phyloP scores from a whole-genome alignment of 106 monocot species.

The Dioscorea alata region DNA sequence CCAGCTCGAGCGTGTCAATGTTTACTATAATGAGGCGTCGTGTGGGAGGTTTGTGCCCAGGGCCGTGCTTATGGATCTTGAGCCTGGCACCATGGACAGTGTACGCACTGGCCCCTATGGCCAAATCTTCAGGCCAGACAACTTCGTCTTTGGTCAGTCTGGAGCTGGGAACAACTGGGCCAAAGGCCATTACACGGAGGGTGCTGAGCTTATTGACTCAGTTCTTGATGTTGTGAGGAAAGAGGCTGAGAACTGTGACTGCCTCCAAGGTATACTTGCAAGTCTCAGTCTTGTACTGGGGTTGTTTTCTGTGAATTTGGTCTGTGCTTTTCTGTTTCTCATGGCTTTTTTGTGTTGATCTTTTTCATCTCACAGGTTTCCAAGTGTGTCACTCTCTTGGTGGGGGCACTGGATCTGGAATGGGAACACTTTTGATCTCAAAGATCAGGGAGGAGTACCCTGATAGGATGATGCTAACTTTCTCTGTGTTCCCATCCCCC shows the following conservation, averaged over 20 bases:
- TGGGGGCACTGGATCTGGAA: conserved; percentile 17
- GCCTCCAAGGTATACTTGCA: conserved; percentile 7
- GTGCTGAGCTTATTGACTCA: conserved; percentile 15
- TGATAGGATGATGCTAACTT: conserved; percentile 18
- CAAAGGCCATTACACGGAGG: conserved; percentile 15
- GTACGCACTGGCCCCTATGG: conserved; percentile 17
- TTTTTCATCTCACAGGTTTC: background rate
- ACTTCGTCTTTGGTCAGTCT: conserved; percentile 16
- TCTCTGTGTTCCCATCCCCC: conserved; percentile 16
- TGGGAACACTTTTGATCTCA: conserved; percentile 16
- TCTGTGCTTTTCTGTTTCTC: background rate
- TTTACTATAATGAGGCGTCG: conserved; percentile 15
- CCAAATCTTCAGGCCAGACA: conserved; percentile 13
- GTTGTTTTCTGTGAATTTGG: background rate
- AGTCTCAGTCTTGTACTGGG: background rate
- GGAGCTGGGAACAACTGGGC: conserved; percentile 20
- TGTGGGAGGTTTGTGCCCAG: conserved; percentile 12
- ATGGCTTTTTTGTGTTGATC: background rate
- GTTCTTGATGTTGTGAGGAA: conserved; percentile 17
- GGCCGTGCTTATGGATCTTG: conserved; percentile 18
- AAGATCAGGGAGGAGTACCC: conserved; percentile 22
- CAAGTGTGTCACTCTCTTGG: conserved; percentile 19
- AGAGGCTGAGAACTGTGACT: conserved; percentile 20
- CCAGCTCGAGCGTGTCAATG: conserved; percentile 17
- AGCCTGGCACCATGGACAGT: conserved; percentile 18